Base-by-base conservation (phyloP, 441 rosid genomes). In the Brassica hybrid region DNA sequence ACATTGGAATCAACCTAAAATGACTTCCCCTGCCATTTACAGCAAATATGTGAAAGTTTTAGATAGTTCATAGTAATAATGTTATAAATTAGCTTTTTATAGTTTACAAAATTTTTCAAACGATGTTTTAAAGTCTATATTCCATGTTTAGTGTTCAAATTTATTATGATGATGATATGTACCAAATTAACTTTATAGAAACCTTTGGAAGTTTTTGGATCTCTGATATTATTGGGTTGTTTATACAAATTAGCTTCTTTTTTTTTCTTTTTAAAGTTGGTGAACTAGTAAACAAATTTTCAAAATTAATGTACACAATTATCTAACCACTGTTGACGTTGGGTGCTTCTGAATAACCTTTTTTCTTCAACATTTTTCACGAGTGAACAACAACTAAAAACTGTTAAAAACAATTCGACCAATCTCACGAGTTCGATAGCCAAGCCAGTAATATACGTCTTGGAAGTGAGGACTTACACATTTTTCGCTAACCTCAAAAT, bases 1-100 rank as follows among this genome's bases (percentile, higher is more conserved):
- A 60, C 62, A 70, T 17, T 71, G 61, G 10, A 19, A 71, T 77
- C 73, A 45, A 30, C 19, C 7, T 41, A 38, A 17, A 14, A 45
- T 43, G 41, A 65, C 34, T 34, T 45, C 1, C 13, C 13, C 0
- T 3, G 38, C 76, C 50, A 65, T 73, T 52, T 67, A 50, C 11
- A 25, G 65, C 43, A 25, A 34, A 13, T 62, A 62, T 50, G 17
- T 43, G 62, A 10, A 17, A 6, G 2, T 27, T 75, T 6, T 45
- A 13, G 13, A 27, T 18, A 21, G 23, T 21, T 21, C 23, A 21
- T 21, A 25, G 9, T 41, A 11, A 57, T 17, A 23, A 57, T 75
- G 3, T 57, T 57, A 16, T 36, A 27, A 43, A 12, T 8, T 8
- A 67, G 1, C 12, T 1, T 19, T 72, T 65, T 54, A 18, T n/a